Evolutionary conservation across 1,139 yeast species (phyloP).

Genomic region (Wickerhamomyces sp.): DNA sequence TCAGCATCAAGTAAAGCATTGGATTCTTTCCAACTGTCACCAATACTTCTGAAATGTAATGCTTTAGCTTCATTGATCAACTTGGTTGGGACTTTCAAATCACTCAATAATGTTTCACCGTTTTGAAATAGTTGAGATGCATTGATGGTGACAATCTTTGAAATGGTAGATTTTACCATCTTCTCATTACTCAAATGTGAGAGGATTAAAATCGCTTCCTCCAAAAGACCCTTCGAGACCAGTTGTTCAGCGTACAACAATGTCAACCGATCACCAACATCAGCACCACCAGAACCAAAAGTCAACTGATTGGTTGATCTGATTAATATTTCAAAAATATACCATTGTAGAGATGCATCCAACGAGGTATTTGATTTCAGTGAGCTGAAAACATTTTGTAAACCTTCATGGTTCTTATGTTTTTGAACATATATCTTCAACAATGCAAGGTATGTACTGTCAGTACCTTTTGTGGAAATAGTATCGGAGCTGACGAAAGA

Average conservation of each 20-base stretch:
- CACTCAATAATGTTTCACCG: slow-evolving; percentile 29
- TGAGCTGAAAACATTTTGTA: slow-evolving; percentile 21
- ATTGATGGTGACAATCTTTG: slow-evolving; percentile 42
- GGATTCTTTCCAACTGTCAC: slow-evolving; percentile 56
- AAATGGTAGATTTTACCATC: slow-evolving; percentile 35
- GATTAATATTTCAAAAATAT: slow-evolving; percentile 41
- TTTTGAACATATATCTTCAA: slow-evolving; percentile 40
- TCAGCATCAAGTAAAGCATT: slow-evolving; percentile 59
- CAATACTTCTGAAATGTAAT: slow-evolving; percentile 35
- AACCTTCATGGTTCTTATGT: slow-evolving; percentile 18
- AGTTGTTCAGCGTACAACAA: slow-evolving; percentile 50
- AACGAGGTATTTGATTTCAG: slow-evolving; percentile 16
- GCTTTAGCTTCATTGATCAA: slow-evolving; percentile 52
- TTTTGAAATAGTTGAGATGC: slow-evolving; percentile 36
- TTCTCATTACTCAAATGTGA: slow-evolving; percentile 46
- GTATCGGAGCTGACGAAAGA: slow-evolving; percentile 23
- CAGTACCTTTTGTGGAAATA: slow-evolving; percentile 21
- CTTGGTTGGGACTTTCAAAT: slow-evolving; percentile 40
- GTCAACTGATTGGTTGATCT: slow-evolving; percentile 22
- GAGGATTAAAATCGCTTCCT: slow-evolving; percentile 57
- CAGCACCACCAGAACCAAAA: slow-evolving; percentile 15
- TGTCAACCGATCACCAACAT: slow-evolving; percentile 41
- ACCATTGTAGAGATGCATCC: slow-evolving; percentile 49
- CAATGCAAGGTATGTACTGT: slow-evolving; percentile 29
- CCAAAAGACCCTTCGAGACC: slow-evolving; percentile 41